These are phyloP conservation scores for Pleurotus pulmonarius DNA, from an alignment of 768 basidiomycete genomes.

Conservation along the genomic window DNA sequence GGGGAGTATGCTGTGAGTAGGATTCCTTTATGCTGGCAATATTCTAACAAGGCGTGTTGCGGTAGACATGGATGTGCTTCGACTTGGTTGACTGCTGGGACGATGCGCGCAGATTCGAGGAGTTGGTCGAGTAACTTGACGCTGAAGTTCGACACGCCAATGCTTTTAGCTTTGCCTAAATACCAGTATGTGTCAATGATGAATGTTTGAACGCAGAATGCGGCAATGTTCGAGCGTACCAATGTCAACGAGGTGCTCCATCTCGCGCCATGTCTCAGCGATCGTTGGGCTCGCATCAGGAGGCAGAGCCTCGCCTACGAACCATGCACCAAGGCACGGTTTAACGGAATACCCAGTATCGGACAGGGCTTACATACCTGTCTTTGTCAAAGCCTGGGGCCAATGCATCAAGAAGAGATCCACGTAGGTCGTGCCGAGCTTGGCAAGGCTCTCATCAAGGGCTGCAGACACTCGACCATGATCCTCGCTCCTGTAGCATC, in stretches of 20 bases:
- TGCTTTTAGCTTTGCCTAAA: constrained; percentile 45
- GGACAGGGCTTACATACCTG: constrained; percentile 29
- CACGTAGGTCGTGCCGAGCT: constrained; percentile 48
- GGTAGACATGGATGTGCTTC: constrained; percentile 45
- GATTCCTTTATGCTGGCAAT: constrained; percentile 39
- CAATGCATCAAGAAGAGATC: constrained; percentile 65
- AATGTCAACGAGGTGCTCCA: constrained; percentile 51
- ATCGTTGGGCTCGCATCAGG: constrained; percentile 27
- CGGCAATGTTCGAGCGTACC: constrained; percentile 20
- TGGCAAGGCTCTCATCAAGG: constrained; percentile 49
- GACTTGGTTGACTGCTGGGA: constrained; percentile 71
- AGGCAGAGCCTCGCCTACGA: constrained; percentile 10
- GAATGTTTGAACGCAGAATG: constrained; percentile 35
- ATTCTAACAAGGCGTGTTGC: constrained; percentile 36
- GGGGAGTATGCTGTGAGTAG: constrained; percentile 45
- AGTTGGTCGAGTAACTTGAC: constrained; percentile 51
- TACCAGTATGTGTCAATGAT: constrained; percentile 14
- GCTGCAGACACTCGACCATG: constrained; percentile 30
- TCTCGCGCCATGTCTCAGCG: constrained; percentile 51
- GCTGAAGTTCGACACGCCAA: constrained; percentile 70
- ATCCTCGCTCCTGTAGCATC: constrained; percentile 21
- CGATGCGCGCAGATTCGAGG: constrained; percentile 43
- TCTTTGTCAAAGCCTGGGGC: constrained; percentile 28
- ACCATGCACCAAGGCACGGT: not conserved
- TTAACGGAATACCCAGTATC: not conserved